Conservation (phyloP, 768 basidiomycete genomes). For the Termitomyces sp. region DNA sequence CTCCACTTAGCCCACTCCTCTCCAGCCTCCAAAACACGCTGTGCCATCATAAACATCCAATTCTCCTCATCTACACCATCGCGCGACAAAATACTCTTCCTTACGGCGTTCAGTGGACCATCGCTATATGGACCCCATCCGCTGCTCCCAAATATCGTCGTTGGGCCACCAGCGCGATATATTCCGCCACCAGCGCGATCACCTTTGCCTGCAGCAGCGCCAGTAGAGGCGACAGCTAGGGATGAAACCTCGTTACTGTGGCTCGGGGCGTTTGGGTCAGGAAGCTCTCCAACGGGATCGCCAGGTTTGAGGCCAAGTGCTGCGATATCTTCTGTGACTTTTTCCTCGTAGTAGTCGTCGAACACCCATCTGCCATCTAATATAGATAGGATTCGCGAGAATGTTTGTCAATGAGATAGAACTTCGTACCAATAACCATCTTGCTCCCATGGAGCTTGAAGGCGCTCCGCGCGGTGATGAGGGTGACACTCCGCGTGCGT, state of each 20-base stretch:
- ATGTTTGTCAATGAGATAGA: background rate
- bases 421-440: conserved; percentile 68
- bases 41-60: conserved; percentile 85
- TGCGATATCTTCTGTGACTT: conserved; percentile 67
- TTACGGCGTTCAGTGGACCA: conserved; percentile 78
- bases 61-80: conserved; percentile 84
- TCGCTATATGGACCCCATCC: conserved; percentile 89
- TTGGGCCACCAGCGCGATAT: conserved; percentile 89
- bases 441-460: conserved; percentile 94
- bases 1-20: conserved; percentile 59
- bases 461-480: conserved; percentile 87
- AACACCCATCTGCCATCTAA: conserved; percentile 87
- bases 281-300: conserved; percentile 77
- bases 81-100: conserved; percentile 72
- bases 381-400: background rate
- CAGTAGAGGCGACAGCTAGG: conserved; percentile 30
- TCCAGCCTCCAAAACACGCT: conserved; percentile 56
- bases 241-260: conserved; percentile 38
- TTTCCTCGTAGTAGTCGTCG: conserved; percentile 96
- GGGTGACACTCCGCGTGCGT: conserved; percentile 86
- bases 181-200: conserved; percentile 54
- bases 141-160: conserved; percentile 81
- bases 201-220: conserved; percentile 27
- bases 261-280: conserved; percentile 59
- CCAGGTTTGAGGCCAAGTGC: conserved; percentile 81